phyloP scores from a whole-genome alignment of 768 basidiomycete species.

The Termitomyces sp. region DNA sequence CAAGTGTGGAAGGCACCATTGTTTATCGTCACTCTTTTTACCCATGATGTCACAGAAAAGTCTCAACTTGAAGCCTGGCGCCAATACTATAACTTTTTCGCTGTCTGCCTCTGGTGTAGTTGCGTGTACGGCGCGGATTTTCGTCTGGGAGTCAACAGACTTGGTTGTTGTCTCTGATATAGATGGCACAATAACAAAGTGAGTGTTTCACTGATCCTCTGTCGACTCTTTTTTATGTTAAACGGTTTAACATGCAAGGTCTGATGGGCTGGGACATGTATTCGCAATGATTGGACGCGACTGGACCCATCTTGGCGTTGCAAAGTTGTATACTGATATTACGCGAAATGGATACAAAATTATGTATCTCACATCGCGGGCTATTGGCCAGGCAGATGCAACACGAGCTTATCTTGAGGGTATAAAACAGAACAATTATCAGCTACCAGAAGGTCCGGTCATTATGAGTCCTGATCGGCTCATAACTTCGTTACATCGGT shows the following conservation, averaged over 20 bases:
- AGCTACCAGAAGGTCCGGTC: conserved; percentile 96
- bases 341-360: conserved; percentile 95
- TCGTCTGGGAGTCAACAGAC: conserved; percentile 93
- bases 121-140: conserved; percentile 88
- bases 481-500: conserved; percentile 94
- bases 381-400: conserved; percentile 96
- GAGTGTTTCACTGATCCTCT: background rate
- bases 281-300: conserved; percentile 97
- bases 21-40: background rate
- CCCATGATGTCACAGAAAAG: conserved; percentile 55
- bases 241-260: conserved; percentile 39
- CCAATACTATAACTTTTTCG: conserved; percentile 92
- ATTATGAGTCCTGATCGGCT: conserved; percentile 98
- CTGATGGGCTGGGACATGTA: conserved; percentile 93
- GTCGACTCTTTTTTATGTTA: background rate
- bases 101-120: conserved; percentile 77
- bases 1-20: background rate
- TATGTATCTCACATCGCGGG: conserved; percentile 94
- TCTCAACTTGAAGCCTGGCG: conserved; percentile 76
- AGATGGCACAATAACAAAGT: conserved; percentile 99
- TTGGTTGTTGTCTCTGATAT: conserved; percentile 93
- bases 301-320: conserved; percentile 97
- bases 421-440: conserved; percentile 93
- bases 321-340: conserved; percentile 96
- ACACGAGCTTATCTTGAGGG: conserved; percentile 92